These are phyloP conservation scores for Sideroxylon spinosum DNA, from an alignment of 179 eudicot species.

Conservation along the genomic window DNA sequence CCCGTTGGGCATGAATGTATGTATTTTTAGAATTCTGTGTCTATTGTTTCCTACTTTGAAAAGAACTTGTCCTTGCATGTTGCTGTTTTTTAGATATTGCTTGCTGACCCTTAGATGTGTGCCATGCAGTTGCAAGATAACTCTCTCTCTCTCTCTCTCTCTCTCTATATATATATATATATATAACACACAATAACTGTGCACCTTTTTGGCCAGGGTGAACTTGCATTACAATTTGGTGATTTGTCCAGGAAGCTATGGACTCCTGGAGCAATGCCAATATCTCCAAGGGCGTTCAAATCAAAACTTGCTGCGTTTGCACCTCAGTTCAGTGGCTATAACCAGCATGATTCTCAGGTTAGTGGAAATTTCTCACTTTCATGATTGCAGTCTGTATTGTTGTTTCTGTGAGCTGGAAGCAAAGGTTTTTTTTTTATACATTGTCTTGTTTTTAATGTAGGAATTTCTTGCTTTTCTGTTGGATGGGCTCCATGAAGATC, in stretches of 20 bases:
- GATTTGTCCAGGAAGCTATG: conserved; percentile 70
- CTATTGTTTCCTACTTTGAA: conserved; percentile 1
- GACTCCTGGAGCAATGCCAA: conserved; percentile 51
- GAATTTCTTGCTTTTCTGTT: conserved; percentile 78
- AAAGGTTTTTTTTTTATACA: not conserved
- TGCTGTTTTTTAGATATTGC: not conserved
- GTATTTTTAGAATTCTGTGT: conserved; percentile 21
- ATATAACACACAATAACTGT: not conserved
- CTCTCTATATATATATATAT: not conserved
- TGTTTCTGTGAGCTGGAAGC: not conserved
- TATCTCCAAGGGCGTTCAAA: conserved; percentile 60
- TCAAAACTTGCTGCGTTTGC: conserved; percentile 58
- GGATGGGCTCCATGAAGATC: conserved; percentile 91
- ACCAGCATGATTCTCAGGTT: conserved; percentile 92
- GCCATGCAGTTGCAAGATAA: not conserved
- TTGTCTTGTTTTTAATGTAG: conserved; percentile 27
- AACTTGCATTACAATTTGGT: conserved; percentile 81
- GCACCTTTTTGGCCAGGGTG: conserved; percentile 47
- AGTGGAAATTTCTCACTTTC: conserved; percentile 13
- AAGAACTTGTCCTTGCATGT: not conserved
- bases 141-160: conserved; percentile 1
- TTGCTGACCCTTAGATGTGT: not conserved
- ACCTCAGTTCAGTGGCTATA: conserved; percentile 76
- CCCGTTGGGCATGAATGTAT: conserved; percentile 73
- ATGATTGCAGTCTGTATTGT: not conserved